These are phyloP conservation scores for Aspergillus avenaceus DNA, from an alignment of 495 filamentous ascomycete species.

Conservation along the genomic window DNA sequence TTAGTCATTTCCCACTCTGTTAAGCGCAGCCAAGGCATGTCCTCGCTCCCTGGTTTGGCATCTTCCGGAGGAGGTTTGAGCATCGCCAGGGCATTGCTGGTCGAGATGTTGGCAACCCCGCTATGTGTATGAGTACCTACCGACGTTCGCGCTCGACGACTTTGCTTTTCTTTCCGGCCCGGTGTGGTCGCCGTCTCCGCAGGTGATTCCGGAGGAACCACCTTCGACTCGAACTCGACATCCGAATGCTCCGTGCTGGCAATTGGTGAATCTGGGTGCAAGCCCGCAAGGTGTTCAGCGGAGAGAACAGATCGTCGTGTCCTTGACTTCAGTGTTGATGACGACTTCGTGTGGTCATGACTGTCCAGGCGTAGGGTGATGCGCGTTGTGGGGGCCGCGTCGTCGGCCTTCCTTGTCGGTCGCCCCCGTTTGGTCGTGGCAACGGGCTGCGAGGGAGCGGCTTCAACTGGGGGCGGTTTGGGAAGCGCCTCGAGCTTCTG, in stretches of 20 bases:
- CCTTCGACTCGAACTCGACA: constrained; percentile 28
- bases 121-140: constrained; percentile 50
- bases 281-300: constrained; percentile 28
- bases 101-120: constrained; percentile 62
- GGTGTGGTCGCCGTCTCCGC: constrained; percentile 6
- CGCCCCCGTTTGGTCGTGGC: constrained; percentile 51
- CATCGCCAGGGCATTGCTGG: constrained; percentile 73
- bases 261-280: constrained; percentile 42
- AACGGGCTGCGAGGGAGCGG: constrained; percentile 53
- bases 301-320: constrained; percentile 36
- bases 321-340: constrained; percentile 28
- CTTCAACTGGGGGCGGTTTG: constrained; percentile 65
- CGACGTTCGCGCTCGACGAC: constrained; percentile 42
- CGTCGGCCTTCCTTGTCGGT: constrained; percentile 35
- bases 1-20: constrained; percentile 89
- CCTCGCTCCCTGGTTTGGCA: constrained; percentile 66
- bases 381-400: constrained; percentile 45
- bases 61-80: constrained; percentile 75
- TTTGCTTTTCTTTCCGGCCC: constrained; percentile 35
- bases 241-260: constrained; percentile 47
- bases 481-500: constrained; percentile 76
- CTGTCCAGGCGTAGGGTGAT: constrained; percentile 63
- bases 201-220: constrained; percentile 2
- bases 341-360: constrained; percentile 26
- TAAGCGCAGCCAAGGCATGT: constrained; percentile 85